A percentile compares a stretch with the other conserved stretches of the same genome.
phyloP scores from a whole-genome alignment of 345 rosid genomes.

The Gossypium arboreum region DNA sequence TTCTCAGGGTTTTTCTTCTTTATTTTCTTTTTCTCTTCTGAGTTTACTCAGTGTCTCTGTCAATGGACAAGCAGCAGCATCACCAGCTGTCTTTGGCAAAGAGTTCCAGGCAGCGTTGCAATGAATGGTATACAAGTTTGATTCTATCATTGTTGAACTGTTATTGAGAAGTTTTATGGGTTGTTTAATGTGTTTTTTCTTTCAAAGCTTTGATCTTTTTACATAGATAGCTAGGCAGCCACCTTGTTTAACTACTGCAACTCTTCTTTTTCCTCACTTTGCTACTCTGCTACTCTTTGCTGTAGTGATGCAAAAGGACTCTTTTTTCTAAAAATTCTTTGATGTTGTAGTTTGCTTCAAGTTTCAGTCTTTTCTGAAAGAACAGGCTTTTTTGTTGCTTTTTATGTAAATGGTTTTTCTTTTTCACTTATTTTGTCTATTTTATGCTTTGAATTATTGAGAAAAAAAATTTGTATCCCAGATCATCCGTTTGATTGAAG shows the following conservation, averaged over 20 bases:
- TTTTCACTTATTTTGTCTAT: background rate
- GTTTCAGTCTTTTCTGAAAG: background rate
- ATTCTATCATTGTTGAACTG: background rate
- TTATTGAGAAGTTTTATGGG: background rate
- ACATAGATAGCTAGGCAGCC: background rate
- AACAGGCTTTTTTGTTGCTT: background rate
- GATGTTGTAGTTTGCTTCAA: constrained; percentile 5
- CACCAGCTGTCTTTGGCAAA: constrained; percentile 60
- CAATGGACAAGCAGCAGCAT: constrained; percentile 58
- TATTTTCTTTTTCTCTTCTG: constrained; percentile 9
- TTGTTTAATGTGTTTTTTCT: background rate
- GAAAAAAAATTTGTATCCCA: background rate
- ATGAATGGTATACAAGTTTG: constrained; percentile 64
- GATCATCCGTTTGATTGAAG: background rate
- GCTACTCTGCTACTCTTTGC: background rate
- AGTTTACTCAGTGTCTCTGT: constrained; percentile 16
- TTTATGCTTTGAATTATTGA: background rate
- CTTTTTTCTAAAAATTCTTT: background rate
- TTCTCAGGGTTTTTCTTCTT: background rate
- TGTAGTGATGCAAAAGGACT: background rate
- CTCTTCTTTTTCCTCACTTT: background rate
- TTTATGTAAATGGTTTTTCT: background rate
- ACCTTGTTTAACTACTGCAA: constrained; percentile 2
- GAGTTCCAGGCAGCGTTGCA: constrained; percentile 77
- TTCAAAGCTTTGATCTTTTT: background rate